Percentiles rank a stretch among this genome's conserved stretches.
Conservation (phyloP, 345 rosid species). For the Lepidium aucheri region DNA sequence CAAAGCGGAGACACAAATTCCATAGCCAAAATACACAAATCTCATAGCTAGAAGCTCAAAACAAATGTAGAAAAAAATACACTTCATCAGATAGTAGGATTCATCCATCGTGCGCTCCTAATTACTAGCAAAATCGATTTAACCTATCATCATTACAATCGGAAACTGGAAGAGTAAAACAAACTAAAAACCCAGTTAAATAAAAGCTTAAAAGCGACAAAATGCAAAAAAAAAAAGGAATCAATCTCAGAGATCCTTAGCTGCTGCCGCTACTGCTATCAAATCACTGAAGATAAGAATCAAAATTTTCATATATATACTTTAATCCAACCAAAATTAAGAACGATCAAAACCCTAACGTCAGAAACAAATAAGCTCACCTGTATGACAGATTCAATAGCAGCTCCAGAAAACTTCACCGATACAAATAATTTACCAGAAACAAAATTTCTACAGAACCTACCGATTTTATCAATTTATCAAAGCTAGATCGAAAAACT, state of each 20-base stretch:
- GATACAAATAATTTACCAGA: constrained; percentile 4
- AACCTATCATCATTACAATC: background rate
- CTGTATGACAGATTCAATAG: constrained; percentile 18
- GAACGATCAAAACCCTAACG: background rate
- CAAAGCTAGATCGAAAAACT: constrained; percentile 15
- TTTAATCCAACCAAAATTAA: constrained; percentile 8
- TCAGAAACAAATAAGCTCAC: constrained; percentile 33
- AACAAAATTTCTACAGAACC: background rate
- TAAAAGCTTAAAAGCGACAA: no score
- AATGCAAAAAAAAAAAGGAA: background rate
- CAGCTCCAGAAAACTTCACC: constrained; percentile 16
- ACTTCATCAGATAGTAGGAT: background rate
- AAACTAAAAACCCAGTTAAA: background rate
- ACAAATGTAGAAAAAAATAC: background rate
- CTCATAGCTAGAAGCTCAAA: background rate
- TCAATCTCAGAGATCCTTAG: constrained; percentile 9
- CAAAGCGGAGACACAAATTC: background rate
- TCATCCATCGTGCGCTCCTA: background rate
- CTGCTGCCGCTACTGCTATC: background rate
- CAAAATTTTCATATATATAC: background rate
- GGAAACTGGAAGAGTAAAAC: background rate
- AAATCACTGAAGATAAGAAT: background rate
- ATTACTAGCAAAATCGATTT: background rate
- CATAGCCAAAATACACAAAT: background rate
- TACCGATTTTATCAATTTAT: background rate